phyloP scores from a whole-genome alignment of 139 green algal genomes.

The Volvox reticuliferus region DNA sequence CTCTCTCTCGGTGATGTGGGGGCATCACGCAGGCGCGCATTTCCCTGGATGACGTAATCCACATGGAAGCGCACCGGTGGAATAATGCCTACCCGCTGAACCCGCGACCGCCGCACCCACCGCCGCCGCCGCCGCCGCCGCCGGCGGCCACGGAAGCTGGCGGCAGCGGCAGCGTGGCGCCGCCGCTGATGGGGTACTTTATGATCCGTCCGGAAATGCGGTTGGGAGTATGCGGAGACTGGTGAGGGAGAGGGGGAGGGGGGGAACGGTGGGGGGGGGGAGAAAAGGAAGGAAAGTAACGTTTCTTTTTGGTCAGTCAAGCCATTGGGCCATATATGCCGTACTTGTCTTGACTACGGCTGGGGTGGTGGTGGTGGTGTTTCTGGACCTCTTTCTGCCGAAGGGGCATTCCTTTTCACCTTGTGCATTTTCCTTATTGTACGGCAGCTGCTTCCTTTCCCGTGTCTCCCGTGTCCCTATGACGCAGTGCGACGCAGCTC shows the following conservation, averaged over 20 bases:
- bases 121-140: not conserved
- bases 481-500: too few relatives aligned
- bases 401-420: too few relatives aligned
- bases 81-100: constrained; percentile 51
- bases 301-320: too few relatives aligned
- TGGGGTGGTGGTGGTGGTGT: too few relatives aligned
- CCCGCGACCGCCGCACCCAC: constrained; percentile 11
- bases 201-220: constrained; percentile 1
- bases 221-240: constrained; percentile 32
- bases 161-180: not conserved
- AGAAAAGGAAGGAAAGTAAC: too few relatives aligned
- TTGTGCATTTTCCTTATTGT: too few relatives aligned
- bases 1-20: too few relatives aligned
- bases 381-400: too few relatives aligned
- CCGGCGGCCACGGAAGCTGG: not conserved
- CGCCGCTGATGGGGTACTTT: constrained; percentile 12
- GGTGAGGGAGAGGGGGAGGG: not conserved
- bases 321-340: too few relatives aligned
- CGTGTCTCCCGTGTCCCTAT: too few relatives aligned
- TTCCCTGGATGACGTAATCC: not conserved
- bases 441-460: too few relatives aligned
- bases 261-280: not conserved
- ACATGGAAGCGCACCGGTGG: constrained; percentile 39
- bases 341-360: too few relatives aligned
- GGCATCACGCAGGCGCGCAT: not conserved